Percentiles rank a stretch among this genome's conserved stretches.
phyloP scores from a whole-genome alignment of 2,329 filamentous ascomycete species.

The Bipolaris gigantea region DNA sequence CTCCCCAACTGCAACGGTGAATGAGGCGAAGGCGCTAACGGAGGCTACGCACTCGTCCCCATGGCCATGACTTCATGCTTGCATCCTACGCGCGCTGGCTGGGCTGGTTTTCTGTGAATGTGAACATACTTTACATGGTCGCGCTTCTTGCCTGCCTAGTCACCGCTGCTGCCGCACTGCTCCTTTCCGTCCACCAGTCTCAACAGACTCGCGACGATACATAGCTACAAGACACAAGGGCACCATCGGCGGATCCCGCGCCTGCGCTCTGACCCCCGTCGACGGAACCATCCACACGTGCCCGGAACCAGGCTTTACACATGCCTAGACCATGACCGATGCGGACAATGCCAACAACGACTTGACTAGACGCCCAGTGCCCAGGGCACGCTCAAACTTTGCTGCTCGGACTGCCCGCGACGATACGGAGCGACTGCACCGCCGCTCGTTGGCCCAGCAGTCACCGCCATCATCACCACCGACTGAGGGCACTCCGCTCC shows the following conservation, averaged over 20 bases:
- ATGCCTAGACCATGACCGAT: slow-evolving; percentile 32
- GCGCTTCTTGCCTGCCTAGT: slow-evolving; percentile 3
- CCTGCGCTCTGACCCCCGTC: slow-evolving; percentile 5
- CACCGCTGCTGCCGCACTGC: background rate
- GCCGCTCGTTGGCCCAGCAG: slow-evolving; percentile 40
- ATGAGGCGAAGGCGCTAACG: slow-evolving; percentile 26
- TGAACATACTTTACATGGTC: too few species aligned
- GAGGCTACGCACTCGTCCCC: slow-evolving; percentile 11
- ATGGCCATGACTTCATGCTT: background rate
- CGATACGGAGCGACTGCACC: slow-evolving; percentile 49
- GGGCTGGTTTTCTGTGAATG: background rate
- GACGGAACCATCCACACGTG: slow-evolving; percentile 16
- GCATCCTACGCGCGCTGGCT: background rate
- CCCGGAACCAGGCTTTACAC: slow-evolving; percentile 19
- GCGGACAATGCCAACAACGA: slow-evolving; percentile 16
- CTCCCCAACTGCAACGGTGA: slow-evolving; percentile 6
- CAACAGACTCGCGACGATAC: background rate
- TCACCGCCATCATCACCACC: slow-evolving; percentile 29
- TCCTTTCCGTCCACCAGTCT: background rate
- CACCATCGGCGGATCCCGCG: slow-evolving; percentile 9
- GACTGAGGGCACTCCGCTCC: slow-evolving; percentile 40
- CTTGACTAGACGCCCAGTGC: slow-evolving; percentile 33
- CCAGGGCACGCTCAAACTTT: slow-evolving; percentile 48
- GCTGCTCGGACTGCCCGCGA: slow-evolving; percentile 51
- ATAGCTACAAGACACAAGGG: background rate